Evolutionary conservation across 371 early-diverging fungal species (phyloP).

Genomic region (Syncephalastrum sp.): DNA sequence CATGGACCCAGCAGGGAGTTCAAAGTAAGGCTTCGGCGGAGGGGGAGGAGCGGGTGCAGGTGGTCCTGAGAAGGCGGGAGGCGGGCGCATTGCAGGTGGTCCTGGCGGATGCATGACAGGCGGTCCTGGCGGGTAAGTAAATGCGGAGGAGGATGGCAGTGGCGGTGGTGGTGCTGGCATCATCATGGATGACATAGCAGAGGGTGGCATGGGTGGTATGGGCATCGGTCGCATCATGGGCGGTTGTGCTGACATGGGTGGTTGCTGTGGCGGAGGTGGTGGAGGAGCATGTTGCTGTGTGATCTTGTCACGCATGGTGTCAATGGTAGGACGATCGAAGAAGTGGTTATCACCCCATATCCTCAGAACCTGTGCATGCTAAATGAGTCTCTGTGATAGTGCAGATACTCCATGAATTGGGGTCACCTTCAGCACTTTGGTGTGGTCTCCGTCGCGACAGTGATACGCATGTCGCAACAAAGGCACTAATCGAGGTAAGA

Average conservation of each 20-base stretch:
- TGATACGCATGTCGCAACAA: conserved; percentile 56
- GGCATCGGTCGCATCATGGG: background rate
- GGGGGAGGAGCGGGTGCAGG: conserved; percentile 1
- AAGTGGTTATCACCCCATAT: conserved; percentile 57
- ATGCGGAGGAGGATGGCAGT: background rate
- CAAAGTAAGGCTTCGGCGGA: conserved; percentile 27
- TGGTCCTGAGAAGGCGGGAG: no score
- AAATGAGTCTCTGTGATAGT: background rate
- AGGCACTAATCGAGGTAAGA: conserved; percentile 50
- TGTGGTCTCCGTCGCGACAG: conserved; percentile 31
- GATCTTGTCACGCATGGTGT: conserved; percentile 36
- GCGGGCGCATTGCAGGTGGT: no score
- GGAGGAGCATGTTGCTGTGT: conserved; percentile 29
- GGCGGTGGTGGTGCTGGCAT: conserved; percentile 8
- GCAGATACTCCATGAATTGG: background rate
- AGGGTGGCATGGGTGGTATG: conserved; percentile 8
- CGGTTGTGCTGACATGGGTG: no score
- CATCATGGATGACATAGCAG: conserved; percentile 1
- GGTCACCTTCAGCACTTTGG: conserved; percentile 59
- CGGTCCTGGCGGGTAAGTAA: background rate
- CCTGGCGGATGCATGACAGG: no score
- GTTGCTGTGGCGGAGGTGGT: conserved; percentile 10
- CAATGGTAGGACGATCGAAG: conserved; percentile 41
- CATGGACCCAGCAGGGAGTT: conserved; percentile 63
- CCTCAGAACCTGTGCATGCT: conserved; percentile 42